Percentiles rank a stretch among this genome's conserved stretches.
These are phyloP conservation scores for Penicillium griseofulvum DNA, from an alignment of 2,329 filamentous ascomycete genomes.

Conservation along the genomic window DNA sequence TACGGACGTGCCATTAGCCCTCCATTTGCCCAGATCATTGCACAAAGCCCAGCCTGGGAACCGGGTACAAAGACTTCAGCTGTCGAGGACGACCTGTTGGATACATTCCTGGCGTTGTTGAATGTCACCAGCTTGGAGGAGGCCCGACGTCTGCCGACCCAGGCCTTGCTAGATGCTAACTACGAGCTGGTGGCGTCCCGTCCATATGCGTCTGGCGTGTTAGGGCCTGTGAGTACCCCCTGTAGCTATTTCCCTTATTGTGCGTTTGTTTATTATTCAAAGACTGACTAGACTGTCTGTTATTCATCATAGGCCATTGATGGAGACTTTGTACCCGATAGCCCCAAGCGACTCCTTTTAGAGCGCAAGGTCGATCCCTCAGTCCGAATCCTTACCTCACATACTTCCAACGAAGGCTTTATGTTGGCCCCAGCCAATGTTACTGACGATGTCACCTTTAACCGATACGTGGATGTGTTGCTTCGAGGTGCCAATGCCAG, in stretches of 20 bases:
- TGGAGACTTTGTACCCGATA: neutral
- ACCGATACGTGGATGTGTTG: neutral
- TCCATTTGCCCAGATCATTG: neutral
- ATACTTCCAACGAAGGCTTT: neutral
- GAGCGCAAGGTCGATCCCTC: neutral
- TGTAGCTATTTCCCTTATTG: neutral
- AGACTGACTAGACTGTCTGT: neutral
- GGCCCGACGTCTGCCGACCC: neutral
- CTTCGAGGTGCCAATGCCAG: neutral
- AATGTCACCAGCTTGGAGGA: neutral
- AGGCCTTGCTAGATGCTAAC: neutral
- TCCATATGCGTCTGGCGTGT: neutral
- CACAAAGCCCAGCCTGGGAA: neutral
- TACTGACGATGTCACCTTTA: neutral
- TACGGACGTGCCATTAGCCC: neutral
- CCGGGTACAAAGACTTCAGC: neutral
- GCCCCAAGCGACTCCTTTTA: neutral
- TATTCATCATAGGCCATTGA: neutral
- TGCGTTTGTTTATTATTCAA: neutral
- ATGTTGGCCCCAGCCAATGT: neutral
- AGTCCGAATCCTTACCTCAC: neutral
- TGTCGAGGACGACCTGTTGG: neutral
- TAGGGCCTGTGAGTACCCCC: neutral
- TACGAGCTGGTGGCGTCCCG: neutral
- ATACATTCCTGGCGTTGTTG: neutral